These are phyloP conservation scores for Solanum hybrid DNA, from an alignment of 305 asterid species.

Conservation along the genomic window DNA sequence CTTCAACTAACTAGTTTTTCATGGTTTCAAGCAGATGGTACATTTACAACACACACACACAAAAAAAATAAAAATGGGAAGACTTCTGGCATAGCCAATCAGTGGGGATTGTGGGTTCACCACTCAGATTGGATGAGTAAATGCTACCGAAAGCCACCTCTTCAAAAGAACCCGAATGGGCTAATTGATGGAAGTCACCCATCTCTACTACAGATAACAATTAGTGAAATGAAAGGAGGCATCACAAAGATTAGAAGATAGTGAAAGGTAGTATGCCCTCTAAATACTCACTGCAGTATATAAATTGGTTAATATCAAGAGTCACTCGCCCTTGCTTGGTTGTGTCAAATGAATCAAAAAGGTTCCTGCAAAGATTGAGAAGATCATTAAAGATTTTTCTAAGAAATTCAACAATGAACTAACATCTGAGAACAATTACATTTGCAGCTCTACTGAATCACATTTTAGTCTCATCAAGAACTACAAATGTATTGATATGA, in stretches of 20 bases:
- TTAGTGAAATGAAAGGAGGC: not conserved
- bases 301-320: constrained; percentile 75
- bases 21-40: not conserved
- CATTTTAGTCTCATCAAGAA: not conserved
- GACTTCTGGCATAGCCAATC: not conserved
- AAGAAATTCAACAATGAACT: not conserved
- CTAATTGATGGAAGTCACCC: not conserved
- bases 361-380: constrained; percentile 33
- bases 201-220: not conserved
- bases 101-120: not conserved
- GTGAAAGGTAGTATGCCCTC: not conserved
- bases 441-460: not conserved
- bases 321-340: constrained; percentile 76
- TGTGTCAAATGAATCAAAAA: constrained; percentile 68
- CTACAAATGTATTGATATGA: not conserved
- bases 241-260: not conserved
- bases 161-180: not conserved
- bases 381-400: not conserved
- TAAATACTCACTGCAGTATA: constrained; percentile 65
- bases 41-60: not conserved
- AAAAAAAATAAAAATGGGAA: not conserved
- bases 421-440: not conserved
- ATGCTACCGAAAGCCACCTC: not conserved
- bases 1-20: not conserved
- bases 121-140: not conserved